phyloP scores from a whole-genome alignment of 2,329 filamentous ascomycete genomes.

The Fusarium circinatum region DNA sequence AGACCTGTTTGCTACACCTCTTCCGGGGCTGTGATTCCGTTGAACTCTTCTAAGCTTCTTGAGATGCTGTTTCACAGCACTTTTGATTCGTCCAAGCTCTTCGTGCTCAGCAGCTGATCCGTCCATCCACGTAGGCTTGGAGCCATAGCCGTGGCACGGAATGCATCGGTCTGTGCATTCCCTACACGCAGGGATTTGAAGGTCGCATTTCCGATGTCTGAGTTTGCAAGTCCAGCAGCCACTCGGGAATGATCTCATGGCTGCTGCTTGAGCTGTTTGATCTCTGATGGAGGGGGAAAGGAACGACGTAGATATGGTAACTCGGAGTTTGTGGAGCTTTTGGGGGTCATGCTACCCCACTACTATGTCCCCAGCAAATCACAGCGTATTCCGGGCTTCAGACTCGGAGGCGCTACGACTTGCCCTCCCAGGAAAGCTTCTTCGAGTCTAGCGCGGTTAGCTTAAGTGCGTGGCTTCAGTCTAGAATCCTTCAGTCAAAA shows the following conservation, averaged over 20 bases:
- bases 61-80: not conserved
- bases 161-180: not conserved
- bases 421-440: not conserved
- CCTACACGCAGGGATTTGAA: not conserved
- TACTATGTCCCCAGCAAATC: not conserved
- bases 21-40: not conserved
- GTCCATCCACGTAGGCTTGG: not conserved
- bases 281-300: not conserved
- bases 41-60: not conserved
- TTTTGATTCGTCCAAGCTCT: not conserved
- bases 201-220: not conserved
- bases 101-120: not conserved
- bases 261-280: not conserved
- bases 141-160: not conserved
- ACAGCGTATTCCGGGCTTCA: not conserved
- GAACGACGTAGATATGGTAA: too few relatives aligned
- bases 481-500: not conserved
- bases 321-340: not conserved
- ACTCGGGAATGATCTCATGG: not conserved
- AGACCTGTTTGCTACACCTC: not conserved
- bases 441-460: not conserved
- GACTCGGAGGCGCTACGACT: not conserved
- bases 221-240: conserved; percentile 4
- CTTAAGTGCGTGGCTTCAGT: not conserved
- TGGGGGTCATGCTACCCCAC: not conserved